phyloP scores from a whole-genome alignment of 2,329 filamentous ascomycete genomes.

The Phoma sp. region DNA sequence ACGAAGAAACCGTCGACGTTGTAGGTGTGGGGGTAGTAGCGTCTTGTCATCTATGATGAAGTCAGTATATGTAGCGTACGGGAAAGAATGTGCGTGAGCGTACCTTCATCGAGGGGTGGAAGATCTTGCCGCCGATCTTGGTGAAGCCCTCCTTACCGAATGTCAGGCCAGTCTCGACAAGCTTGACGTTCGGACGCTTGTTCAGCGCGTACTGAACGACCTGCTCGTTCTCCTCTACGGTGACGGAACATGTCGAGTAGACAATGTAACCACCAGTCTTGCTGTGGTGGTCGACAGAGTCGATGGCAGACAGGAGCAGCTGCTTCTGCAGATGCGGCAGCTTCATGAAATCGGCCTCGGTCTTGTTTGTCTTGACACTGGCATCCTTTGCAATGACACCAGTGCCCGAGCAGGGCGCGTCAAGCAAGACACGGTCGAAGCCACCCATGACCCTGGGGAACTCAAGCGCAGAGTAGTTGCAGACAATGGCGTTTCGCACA shows the following conservation, averaged over 20 bases:
- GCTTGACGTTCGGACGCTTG: slow-evolving; percentile 89
- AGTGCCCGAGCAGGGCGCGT: slow-evolving; percentile 94
- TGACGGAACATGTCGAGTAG: slow-evolving; percentile 96
- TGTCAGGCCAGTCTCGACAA: slow-evolving; percentile 87
- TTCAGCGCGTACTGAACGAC: slow-evolving; percentile 92
- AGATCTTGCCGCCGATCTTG: slow-evolving; percentile 87
- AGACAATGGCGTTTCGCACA: slow-evolving; percentile 91
- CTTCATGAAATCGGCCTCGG: slow-evolving; percentile 89
- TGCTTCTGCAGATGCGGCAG: slow-evolving; percentile 96
- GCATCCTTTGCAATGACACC: slow-evolving; percentile 98
- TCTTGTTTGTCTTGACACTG: slow-evolving; percentile 98
- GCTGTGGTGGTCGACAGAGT: slow-evolving; percentile 88
- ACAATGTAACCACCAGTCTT: slow-evolving; percentile 95
- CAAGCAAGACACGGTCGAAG: slow-evolving; percentile 91
- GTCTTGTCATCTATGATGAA: slow-evolving; percentile 31
- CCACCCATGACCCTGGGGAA: slow-evolving; percentile 95
- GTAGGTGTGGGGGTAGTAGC: slow-evolving; percentile 48
- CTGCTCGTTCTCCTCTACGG: slow-evolving; percentile 90
- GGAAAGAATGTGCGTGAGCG: slow-evolving; percentile 50
- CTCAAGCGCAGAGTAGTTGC: slow-evolving; percentile 91
- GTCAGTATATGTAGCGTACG: neutral
- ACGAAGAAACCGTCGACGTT: slow-evolving; percentile 96
- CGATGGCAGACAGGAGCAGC: slow-evolving; percentile 88
- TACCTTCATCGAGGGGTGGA: slow-evolving; percentile 82
- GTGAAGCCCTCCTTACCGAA: slow-evolving; percentile 95